Percentiles rank a stretch among this genome's conserved stretches.
These are phyloP conservation scores for Thelephora terrestris DNA, from an alignment of 1,284 basidiomycete species.

Conservation along the genomic window DNA sequence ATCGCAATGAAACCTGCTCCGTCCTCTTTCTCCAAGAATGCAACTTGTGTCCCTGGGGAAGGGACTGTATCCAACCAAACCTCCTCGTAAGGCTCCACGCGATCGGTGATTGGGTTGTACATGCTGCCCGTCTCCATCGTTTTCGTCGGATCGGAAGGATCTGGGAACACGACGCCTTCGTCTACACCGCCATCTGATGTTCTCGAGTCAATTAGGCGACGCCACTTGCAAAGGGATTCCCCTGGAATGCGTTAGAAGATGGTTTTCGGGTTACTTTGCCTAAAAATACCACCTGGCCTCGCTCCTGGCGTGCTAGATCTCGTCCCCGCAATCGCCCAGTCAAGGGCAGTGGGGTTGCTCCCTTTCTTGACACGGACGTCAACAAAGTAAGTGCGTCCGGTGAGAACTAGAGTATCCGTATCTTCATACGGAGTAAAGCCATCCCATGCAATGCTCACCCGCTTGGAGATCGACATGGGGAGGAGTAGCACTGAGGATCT, in stretches of 20 bases:
- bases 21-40: slow-evolving; percentile 3
- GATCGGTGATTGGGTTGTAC: background rate
- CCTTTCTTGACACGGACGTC: background rate
- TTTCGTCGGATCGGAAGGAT: background rate
- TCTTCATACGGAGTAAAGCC: background rate
- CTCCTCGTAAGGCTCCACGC: background rate
- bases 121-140: background rate
- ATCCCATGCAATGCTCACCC: background rate
- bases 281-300: background rate
- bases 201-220: background rate
- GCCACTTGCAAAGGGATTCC: background rate
- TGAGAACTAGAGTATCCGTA: slow-evolving; percentile 1
- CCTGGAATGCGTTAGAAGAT: background rate
- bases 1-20: background rate
- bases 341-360: background rate
- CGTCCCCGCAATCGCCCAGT: slow-evolving; percentile 3
- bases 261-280: background rate
- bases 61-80: background rate
- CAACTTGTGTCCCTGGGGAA: background rate
- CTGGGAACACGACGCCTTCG: background rate
- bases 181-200: background rate
- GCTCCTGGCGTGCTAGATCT: slow-evolving; percentile 1
- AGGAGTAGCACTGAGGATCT: no score
- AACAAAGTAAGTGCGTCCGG: slow-evolving; percentile 2
- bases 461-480: slow-evolving; percentile 1